These are phyloP conservation scores for Lycium ferocissimum DNA, from an alignment of 257 asterid genomes.

Conservation along the genomic window DNA sequence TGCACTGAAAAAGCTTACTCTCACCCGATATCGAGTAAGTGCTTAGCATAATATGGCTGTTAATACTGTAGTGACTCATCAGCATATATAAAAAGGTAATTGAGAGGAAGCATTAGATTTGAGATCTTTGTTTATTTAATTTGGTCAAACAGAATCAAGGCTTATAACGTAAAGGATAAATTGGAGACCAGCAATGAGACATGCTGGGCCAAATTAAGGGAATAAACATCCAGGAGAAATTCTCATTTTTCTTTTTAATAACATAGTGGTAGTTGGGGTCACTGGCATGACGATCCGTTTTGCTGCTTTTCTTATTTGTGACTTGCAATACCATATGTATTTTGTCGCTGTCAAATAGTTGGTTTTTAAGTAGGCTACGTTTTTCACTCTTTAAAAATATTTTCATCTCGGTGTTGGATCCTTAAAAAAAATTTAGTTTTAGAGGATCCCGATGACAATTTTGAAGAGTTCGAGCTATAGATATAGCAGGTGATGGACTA, in stretches of 20 bases:
- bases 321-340: not conserved
- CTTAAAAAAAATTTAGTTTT: not conserved
- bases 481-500: not conserved
- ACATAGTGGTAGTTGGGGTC: not conserved
- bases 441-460: not conserved
- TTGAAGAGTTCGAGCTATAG: not conserved
- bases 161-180: not conserved
- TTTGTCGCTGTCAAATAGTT: not conserved
- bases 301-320: not conserved
- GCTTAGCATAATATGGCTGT: not conserved
- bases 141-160: constrained; percentile 20
- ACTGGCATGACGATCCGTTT: not conserved
- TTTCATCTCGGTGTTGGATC: rapidly evolving
- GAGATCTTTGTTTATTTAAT: not conserved
- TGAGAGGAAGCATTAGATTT: not conserved
- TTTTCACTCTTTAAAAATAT: rapidly evolving
- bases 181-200: constrained; percentile 15
- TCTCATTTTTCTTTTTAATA: not conserved
- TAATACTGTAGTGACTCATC: not conserved
- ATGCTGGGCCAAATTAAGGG: constrained; percentile 11
- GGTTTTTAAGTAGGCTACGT: not conserved
- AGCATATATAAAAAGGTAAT: not conserved
- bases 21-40: not conserved
- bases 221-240: constrained; percentile 19
- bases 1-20: not conserved